Conservation (phyloP, 495 filamentous ascomycete species). For the Penicillium cataractarum region DNA sequence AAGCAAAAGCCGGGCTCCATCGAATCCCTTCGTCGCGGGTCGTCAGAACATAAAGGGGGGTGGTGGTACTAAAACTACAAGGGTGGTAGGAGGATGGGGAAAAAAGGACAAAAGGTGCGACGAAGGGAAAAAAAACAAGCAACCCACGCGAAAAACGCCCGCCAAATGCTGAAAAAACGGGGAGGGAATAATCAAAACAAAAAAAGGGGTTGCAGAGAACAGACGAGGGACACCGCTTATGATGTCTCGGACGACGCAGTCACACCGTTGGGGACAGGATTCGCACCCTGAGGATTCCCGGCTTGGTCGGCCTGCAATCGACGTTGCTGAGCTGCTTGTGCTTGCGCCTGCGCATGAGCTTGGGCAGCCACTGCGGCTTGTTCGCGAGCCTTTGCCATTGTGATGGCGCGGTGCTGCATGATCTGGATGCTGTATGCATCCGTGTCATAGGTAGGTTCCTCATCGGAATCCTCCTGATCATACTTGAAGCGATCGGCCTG, state of each 20-base stretch:
- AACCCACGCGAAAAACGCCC: conserved; percentile 41
- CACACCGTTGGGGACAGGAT: conserved; percentile 38
- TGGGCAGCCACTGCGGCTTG: conserved; percentile 49
- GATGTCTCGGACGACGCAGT: conserved; percentile 39
- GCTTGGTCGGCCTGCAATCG: conserved; percentile 47
- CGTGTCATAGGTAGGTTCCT: conserved; percentile 70
- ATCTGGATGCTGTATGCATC: conserved; percentile 72
- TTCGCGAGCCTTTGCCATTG: conserved; percentile 56
- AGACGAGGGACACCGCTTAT: conserved; percentile 16
- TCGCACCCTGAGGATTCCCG: conserved; percentile 35
- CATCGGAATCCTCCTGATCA: conserved; percentile 69
- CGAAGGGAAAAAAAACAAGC: conserved; percentile 21
- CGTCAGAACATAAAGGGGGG: conserved; percentile 33
- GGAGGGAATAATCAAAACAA: conserved; percentile 24
- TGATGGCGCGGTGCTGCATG: conserved; percentile 73
- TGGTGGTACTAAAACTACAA: conserved; percentile 47
- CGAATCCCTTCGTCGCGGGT: conserved; percentile 30
- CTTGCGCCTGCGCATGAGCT: conserved; percentile 53
- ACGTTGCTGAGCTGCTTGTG: conserved; percentile 47
- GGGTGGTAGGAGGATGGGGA: conserved; percentile 21
- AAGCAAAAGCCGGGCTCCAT: conserved; percentile 28
- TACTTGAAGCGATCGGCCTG: conserved; percentile 80
- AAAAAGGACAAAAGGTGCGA: conserved; percentile 24
- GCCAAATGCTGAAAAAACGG: conserved; percentile 40
- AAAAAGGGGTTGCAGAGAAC: conserved; percentile 14